phyloP scores from a whole-genome alignment of 2,329 filamentous ascomycete genomes.

The Neonectria sp. region DNA sequence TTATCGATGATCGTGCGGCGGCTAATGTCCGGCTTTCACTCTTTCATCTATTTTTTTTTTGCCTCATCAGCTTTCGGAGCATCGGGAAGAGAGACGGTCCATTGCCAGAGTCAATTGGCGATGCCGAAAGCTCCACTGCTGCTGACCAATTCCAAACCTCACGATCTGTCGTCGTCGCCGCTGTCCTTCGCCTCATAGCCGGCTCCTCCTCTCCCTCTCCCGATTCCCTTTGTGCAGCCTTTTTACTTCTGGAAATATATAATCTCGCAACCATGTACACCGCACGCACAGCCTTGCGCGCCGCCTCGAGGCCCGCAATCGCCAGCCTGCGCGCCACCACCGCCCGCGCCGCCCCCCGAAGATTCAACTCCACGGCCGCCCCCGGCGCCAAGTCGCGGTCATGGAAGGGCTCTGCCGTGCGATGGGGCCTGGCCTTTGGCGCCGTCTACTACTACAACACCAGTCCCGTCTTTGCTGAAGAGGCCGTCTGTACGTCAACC shows the following conservation, averaged over 20 bases:
- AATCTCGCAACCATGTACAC: constrained; percentile 63
- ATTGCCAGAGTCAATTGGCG: constrained; percentile 26
- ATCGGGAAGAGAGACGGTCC: constrained; percentile 29
- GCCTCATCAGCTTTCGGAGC: constrained; percentile 7
- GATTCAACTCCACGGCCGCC: constrained; percentile 67
- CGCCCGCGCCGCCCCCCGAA: constrained; percentile 59
- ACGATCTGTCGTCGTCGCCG: constrained; percentile 11
- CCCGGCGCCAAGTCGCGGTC: constrained; percentile 78
- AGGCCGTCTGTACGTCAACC: constrained; percentile 76
- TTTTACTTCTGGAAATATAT: neutral
- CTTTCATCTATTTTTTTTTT: constrained; percentile 27
- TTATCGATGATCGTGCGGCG: constrained; percentile 35
- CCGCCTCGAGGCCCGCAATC: constrained; percentile 62
- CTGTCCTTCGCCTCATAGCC: neutral
- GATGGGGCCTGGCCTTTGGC: constrained; percentile 83
- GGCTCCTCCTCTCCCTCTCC: neutral
- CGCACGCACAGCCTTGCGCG: constrained; percentile 65
- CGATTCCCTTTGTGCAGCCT: constrained; percentile 17
- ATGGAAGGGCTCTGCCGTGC: constrained; percentile 83
- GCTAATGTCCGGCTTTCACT: constrained; percentile 38
- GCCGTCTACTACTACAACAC: constrained; percentile 97
- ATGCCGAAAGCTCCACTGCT: constrained; percentile 32
- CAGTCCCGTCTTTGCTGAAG: constrained; percentile 87
- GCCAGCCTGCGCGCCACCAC: constrained; percentile 58
- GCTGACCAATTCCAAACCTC: constrained; percentile 36